Evolutionary conservation across 2,329 filamentous ascomycete species (phyloP), one percentile per base, ranked within the genome.

Genomic region (Knufia fluminis): DNA sequence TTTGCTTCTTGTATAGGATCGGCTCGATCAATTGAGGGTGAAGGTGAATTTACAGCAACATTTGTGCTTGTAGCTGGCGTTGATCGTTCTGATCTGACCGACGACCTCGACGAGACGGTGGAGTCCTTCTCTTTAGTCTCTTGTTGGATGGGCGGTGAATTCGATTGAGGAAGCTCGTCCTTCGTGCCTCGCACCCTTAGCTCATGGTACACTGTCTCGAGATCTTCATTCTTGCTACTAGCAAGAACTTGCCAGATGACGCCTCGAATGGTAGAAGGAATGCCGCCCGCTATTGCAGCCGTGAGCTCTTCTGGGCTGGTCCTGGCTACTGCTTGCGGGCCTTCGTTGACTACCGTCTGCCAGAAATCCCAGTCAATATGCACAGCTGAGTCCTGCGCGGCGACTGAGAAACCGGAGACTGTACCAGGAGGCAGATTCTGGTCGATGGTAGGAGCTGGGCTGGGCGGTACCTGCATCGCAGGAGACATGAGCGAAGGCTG

Each of bases 331-430:
- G 88, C 91, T 23, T 87, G 81, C 14, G 90, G 89, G 0, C 92
- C 92, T 69, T 96, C 87, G 58, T 96, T 94, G 28, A 98, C 92
- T 3, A 98, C 85, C 20, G 85, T 81, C 64, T 98, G 91, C 92
- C 92, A 98, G 33, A 98, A 71, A 66, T 98, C 92, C 92, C 92
- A 98, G 63, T 98, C 89, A n/a, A 98, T 92, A 20, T 86, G 83
- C 14, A 75, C 73, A 22, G 71, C 68, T 26, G 74, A 70, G 60
- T 90, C 86, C 12, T 71, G 69, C 54, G 82, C 75, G 19, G 82
- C 80, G 2, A 86, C 81, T 20, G 83, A 83, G 36, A 90, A 80
- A 4, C 91, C 90, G 9, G 87, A 83, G 6, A 85, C 88, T 1
- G 90, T 96, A 1, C 90, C 90, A 0, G 90, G 90, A 1, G 88